A percentile compares a stretch with the other conserved stretches of the same genome.
phyloP scores from a whole-genome alignment of 1,139 yeast genomes.

The Hemisphaericaspora xylanilytica region DNA sequence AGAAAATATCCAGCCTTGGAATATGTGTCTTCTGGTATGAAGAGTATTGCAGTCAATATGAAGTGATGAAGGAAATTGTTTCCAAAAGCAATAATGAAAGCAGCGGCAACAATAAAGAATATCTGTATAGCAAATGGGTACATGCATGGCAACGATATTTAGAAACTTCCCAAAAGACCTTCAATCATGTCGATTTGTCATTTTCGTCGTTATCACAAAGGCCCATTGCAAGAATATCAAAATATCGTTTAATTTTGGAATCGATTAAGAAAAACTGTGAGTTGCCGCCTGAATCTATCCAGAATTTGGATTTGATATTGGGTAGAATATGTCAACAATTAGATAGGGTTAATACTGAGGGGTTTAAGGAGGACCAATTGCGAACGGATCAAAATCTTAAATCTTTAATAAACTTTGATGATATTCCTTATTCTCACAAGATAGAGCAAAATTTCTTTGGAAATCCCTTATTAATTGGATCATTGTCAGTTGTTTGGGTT shows the following conservation, averaged over 20 bases:
- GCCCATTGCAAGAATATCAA: conserved; percentile 52
- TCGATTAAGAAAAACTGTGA: conserved; percentile 28
- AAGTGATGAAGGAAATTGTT: not conserved
- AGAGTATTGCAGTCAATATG: conserved; percentile 9
- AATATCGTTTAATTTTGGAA: conserved; percentile 50
- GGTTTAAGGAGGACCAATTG: not conserved
- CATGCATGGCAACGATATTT: conserved; percentile 39
- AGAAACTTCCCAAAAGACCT: conserved; percentile 40
- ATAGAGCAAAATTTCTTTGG: conserved; percentile 41
- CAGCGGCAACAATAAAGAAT: not conserved
- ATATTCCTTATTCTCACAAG: conserved; percentile 15
- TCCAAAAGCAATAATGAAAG: not conserved
- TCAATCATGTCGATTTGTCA: conserved; percentile 38
- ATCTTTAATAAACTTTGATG: conserved; percentile 15
- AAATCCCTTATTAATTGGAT: conserved; percentile 36
- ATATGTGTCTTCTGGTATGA: conserved; percentile 11
- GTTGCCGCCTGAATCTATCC: conserved; percentile 2
- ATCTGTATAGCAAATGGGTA: conserved; percentile 15
- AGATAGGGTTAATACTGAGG: conserved; percentile 6
- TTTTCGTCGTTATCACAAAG: conserved; percentile 50
- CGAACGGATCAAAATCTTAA: not conserved
- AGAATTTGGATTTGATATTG: conserved; percentile 2
- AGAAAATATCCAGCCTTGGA: conserved; percentile 6
- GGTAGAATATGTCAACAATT: conserved; percentile 5
- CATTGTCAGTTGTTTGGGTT: conserved; percentile 39